Evolutionary conservation across 2,329 filamentous ascomycete species (phyloP).

Genomic region (Allantophomopsis lycopodina): DNA sequence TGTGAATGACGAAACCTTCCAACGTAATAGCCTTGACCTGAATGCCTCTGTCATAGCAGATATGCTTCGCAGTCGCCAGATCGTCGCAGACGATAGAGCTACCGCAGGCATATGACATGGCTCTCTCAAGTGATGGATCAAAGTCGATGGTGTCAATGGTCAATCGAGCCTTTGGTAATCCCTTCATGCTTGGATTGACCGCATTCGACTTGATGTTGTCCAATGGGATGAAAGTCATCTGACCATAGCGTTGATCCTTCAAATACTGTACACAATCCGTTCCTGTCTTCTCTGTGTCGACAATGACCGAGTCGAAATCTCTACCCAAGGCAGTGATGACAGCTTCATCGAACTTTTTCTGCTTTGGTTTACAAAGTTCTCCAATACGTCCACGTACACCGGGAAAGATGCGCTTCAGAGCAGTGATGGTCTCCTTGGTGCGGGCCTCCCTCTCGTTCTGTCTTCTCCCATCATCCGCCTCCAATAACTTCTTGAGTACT

Average conservation of each 20-base stretch:
- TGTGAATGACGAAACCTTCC: conserved; percentile 94
- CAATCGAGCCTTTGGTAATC: conserved; percentile 70
- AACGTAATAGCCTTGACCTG: conserved; percentile 90
- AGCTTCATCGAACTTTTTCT: conserved; percentile 91
- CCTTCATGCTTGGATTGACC: conserved; percentile 81
- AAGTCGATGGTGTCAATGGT: conserved; percentile 96
- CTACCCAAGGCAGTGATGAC: conserved; percentile 85
- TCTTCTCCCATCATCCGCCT: conserved; percentile 73
- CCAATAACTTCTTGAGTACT: conserved; percentile 64
- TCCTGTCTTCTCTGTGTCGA: conserved; percentile 89
- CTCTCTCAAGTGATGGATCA: conserved; percentile 74
- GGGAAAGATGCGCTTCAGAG: conserved; percentile 80
- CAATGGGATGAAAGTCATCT: conserved; percentile 88
- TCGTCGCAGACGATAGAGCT: conserved; percentile 91
- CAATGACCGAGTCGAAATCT: conserved; percentile 88
- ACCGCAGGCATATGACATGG: conserved; percentile 88
- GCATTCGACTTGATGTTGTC: conserved; percentile 96
- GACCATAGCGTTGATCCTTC: conserved; percentile 74
- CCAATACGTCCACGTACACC: conserved; percentile 84
- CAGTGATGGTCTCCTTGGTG: conserved; percentile 70
- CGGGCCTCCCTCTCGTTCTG: conserved; percentile 72
- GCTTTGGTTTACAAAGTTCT: conserved; percentile 87
- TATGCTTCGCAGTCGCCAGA: conserved; percentile 71
- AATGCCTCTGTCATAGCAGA: conserved; percentile 71
- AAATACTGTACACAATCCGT: conserved; percentile 91